These are phyloP conservation scores for Pharnaceum exiguum DNA, from an alignment of 148 eudicot genomes.

Conservation along the genomic window DNA sequence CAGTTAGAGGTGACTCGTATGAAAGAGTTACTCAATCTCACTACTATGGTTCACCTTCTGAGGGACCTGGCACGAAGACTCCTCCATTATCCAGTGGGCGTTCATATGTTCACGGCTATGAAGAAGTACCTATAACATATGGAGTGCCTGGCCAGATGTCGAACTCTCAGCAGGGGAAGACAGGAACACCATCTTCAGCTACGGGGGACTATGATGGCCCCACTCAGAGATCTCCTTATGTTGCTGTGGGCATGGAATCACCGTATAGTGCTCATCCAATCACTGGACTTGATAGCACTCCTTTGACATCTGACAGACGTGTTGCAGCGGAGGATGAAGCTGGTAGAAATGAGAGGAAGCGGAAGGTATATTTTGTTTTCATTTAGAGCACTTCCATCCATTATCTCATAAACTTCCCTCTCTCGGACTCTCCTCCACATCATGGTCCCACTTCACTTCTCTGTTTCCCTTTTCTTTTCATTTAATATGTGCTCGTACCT, in stretches of 20 bases:
- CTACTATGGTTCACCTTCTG: constrained; percentile 50
- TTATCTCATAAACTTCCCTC: too few species aligned
- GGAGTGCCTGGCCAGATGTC: constrained; percentile 47
- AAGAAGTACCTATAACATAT: constrained; percentile 50
- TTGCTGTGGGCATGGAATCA: constrained; percentile 38
- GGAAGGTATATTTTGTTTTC: constrained; percentile 58
- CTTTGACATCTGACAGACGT: constrained; percentile 44
- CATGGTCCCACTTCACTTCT: too few species aligned
- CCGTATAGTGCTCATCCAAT: constrained; percentile 45
- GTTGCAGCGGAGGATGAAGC: constrained; percentile 53
- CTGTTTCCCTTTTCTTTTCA: background rate
- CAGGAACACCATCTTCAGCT: constrained; percentile 39
- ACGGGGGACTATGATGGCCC: constrained; percentile 45
- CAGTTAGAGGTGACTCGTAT: constrained; percentile 56
- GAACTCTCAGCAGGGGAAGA: constrained; percentile 59
- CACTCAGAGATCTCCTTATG: constrained; percentile 30
- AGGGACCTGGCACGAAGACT: constrained; percentile 43
- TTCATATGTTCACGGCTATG: constrained; percentile 45
- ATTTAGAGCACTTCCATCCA: too few species aligned
- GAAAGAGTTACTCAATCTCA: constrained; percentile 64
- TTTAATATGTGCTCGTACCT: background rate
- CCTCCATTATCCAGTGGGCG: constrained; percentile 45
- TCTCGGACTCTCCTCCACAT: too few species aligned
- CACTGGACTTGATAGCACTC: constrained; percentile 40
- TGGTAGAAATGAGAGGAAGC: constrained; percentile 61